These are phyloP conservation scores for Eucalyptus rudis DNA, from an alignment of 345 rosid species.

Conservation along the genomic window DNA sequence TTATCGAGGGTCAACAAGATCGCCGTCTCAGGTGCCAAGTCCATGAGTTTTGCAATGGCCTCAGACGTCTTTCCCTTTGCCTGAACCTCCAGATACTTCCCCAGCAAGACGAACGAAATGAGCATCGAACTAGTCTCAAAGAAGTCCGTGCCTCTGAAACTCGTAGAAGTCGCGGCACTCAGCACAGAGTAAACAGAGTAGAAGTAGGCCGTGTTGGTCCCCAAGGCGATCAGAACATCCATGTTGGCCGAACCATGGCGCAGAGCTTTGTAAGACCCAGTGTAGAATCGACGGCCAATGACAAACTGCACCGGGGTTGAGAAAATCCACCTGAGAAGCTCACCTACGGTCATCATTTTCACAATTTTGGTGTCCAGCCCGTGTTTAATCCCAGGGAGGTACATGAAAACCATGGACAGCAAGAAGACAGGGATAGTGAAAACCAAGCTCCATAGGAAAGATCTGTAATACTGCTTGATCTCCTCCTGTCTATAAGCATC, in stretches of 20 bases:
- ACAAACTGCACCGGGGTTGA: slow-evolving; percentile 86
- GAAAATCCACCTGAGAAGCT: slow-evolving; percentile 50
- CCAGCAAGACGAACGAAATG: slow-evolving; percentile 78
- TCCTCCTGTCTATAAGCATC: slow-evolving; percentile 45
- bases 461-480: slow-evolving; percentile 45
- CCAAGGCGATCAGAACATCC: slow-evolving; percentile 90
- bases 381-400: slow-evolving; percentile 51
- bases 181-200: slow-evolving; percentile 71
- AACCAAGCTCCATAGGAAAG: slow-evolving; percentile 80
- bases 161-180: slow-evolving; percentile 57
- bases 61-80: slow-evolving; percentile 90
- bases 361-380: slow-evolving; percentile 51
- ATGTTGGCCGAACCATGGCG: slow-evolving; percentile 80
- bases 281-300: slow-evolving; percentile 71
- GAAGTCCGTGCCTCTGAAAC: slow-evolving; percentile 64
- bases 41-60: slow-evolving; percentile 93
- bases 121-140: slow-evolving; percentile 98
- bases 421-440: slow-evolving; percentile 79
- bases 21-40: slow-evolving; percentile 70
- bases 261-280: slow-evolving; percentile 71
- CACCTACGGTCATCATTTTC: slow-evolving; percentile 71
- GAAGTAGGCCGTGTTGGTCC: slow-evolving; percentile 91
- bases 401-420: slow-evolving; percentile 76
- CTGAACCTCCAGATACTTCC: slow-evolving; percentile 79
- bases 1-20: slow-evolving; percentile 41